phyloP scores from a whole-genome alignment of 2,329 filamentous ascomycete genomes.

The Cyphellophora attinorum region DNA sequence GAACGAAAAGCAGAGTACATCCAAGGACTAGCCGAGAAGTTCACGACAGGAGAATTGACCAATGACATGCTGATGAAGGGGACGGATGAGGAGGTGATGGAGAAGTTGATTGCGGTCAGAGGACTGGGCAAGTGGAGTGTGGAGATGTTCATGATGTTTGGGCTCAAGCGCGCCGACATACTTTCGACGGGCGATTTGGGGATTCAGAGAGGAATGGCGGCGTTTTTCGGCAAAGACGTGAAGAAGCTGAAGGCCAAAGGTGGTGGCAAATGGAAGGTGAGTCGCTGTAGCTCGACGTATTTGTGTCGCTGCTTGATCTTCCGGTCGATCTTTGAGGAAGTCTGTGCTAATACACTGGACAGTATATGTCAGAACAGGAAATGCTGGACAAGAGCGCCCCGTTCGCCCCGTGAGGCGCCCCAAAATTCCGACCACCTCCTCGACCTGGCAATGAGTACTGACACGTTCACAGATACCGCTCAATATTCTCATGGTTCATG shows the following conservation, averaged over 20 bases:
- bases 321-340: no score
- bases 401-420: slow-evolving; percentile 74
- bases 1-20: slow-evolving; percentile 96
- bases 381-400: slow-evolving; percentile 74
- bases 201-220: slow-evolving; percentile 87
- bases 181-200: slow-evolving; percentile 88
- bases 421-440: no score
- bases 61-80: slow-evolving; percentile 67
- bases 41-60: slow-evolving; percentile 63
- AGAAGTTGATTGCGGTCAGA: slow-evolving; percentile 72
- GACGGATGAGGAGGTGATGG: slow-evolving; percentile 75
- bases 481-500: slow-evolving; percentile 98
- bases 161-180: slow-evolving; percentile 87
- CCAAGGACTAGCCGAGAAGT: slow-evolving; percentile 73
- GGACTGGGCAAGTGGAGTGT: slow-evolving; percentile 86
- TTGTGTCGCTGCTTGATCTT: no score
- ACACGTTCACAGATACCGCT: no score
- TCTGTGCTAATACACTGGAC: no score
- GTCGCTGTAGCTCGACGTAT: no score
- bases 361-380: slow-evolving; percentile 88
- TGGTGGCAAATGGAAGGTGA: slow-evolving; percentile 92
- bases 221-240: slow-evolving; percentile 73
- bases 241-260: slow-evolving; percentile 69
- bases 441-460: no score
- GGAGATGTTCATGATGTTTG: slow-evolving; percentile 97